A percentile compares a stretch with the other conserved stretches of the same genome.
phyloP scores from a whole-genome alignment of 208 protist genomes.

The Trypanosoma boissoni region DNA sequence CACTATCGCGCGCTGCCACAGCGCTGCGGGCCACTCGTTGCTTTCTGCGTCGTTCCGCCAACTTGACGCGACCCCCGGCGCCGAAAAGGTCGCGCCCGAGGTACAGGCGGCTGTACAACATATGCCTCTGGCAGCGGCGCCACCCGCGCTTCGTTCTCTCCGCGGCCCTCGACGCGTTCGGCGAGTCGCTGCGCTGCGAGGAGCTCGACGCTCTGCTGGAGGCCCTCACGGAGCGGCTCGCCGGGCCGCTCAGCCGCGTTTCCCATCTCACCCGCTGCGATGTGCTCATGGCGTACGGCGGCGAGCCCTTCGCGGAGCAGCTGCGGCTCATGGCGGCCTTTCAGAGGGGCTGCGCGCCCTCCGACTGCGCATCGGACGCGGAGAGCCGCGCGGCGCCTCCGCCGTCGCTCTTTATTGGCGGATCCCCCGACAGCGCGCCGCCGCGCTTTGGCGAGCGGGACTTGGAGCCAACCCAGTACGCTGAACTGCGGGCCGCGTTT shows the following conservation, averaged over 20 bases:
- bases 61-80: not conserved
- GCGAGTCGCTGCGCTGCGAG: conserved; percentile 13
- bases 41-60: not conserved
- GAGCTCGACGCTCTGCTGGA: conserved; percentile 50
- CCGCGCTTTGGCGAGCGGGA: conserved; percentile 19
- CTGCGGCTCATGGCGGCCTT: conserved; percentile 36
- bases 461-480: conserved; percentile 26
- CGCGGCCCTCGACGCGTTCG: conserved; percentile 30
- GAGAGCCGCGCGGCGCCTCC: not conserved
- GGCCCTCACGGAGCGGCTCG: conserved; percentile 27
- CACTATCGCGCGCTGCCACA: not conserved
- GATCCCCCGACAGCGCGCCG: conserved; percentile 7
- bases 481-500: conserved; percentile 48
- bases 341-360: conserved; percentile 7
- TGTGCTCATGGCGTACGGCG: conserved; percentile 66
- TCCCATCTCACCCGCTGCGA: conserved; percentile 61
- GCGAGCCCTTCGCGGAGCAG: conserved; percentile 36
- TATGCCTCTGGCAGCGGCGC: conserved; percentile 74
- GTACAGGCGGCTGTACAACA: conserved; percentile 47
- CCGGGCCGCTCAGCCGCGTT: conserved; percentile 26
- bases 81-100: not conserved
- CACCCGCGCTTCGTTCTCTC: conserved; percentile 52
- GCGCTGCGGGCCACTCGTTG: not conserved
- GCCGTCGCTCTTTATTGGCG: conserved; percentile 18
- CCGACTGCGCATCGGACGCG: not conserved